Conservation (phyloP, 2,329 filamentous ascomycete genomes). For the Ascosphaera apis region DNA sequence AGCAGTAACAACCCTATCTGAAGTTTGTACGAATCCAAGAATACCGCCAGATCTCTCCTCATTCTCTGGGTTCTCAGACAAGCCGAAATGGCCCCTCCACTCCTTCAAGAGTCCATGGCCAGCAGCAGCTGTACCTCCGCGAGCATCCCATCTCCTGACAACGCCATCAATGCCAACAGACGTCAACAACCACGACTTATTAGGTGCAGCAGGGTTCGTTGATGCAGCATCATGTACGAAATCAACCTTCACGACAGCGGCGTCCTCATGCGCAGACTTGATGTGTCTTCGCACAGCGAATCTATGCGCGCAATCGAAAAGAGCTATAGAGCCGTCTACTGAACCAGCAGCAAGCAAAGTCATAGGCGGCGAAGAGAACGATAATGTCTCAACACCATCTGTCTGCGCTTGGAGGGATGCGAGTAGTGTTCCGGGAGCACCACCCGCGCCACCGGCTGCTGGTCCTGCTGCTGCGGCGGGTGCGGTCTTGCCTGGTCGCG, state of each 20-base stretch:
- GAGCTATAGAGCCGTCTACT: conserved; percentile 47
- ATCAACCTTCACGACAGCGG: conserved; percentile 77
- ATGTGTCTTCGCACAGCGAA: conserved; percentile 75
- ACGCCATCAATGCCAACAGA: conserved; percentile 84
- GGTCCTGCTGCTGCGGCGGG: conserved; percentile 11
- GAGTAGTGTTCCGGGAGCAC: conserved; percentile 46
- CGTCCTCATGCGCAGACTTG: conserved; percentile 61
- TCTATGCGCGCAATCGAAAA: conserved; percentile 68
- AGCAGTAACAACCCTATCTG: conserved; percentile 57
- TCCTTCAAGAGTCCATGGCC: conserved; percentile 54
- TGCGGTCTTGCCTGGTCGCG: conserved; percentile 5
- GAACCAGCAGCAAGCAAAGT: conserved; percentile 39
- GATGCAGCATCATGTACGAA: conserved; percentile 37
- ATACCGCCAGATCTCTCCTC: conserved; percentile 70
- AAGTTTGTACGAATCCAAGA: conserved; percentile 66
- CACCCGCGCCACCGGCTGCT: conserved; percentile 28
- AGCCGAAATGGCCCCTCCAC: conserved; percentile 56
- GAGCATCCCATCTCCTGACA: conserved; percentile 65
- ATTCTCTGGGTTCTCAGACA: conserved; percentile 31
- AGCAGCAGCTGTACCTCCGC: conserved; percentile 42
- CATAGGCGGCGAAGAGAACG: conserved; percentile 37
- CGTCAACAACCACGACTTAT: conserved; percentile 47
- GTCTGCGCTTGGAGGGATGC: conserved; percentile 61
- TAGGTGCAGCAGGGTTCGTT: conserved; percentile 11
- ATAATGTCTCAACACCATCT: conserved; percentile 55